phyloP scores from a whole-genome alignment of 2,329 filamentous ascomycete species.

The Lachnellula hyalina region DNA sequence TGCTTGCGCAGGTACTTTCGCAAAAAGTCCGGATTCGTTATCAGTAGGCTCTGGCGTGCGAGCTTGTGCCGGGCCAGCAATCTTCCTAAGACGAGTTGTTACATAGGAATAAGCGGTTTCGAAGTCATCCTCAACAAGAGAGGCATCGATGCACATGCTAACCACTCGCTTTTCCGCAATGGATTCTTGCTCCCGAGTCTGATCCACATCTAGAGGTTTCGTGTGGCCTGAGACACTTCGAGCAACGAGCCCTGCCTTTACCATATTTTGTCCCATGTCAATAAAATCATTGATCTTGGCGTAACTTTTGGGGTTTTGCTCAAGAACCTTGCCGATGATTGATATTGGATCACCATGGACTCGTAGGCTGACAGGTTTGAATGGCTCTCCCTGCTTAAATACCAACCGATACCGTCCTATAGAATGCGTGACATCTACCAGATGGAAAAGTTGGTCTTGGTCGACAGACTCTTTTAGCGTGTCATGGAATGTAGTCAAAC shows the following conservation, averaged over 20 bases:
- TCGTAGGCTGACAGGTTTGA: conserved; percentile 72
- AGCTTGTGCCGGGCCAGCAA: conserved; percentile 27
- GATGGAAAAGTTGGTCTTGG: conserved; percentile 52
- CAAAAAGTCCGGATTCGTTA: conserved; percentile 19
- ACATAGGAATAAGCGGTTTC: conserved; percentile 85
- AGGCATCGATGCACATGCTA: conserved; percentile 75
- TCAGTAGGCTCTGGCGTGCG: conserved; percentile 17
- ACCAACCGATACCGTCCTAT: conserved; percentile 73
- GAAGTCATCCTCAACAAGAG: conserved; percentile 71
- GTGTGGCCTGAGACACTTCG: conserved; percentile 13
- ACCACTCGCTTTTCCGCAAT: conserved; percentile 62
- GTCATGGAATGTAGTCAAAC: conserved; percentile 58
- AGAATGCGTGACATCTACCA: conserved; percentile 68
- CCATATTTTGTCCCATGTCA: conserved; percentile 62
- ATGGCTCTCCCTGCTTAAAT: conserved; percentile 73
- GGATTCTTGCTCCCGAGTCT: conserved; percentile 29
- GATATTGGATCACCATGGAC: conserved; percentile 70
- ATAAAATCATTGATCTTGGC: conserved; percentile 69
- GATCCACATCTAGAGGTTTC: neutral
- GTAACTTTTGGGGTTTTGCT: conserved; percentile 70
- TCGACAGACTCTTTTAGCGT: conserved; percentile 49
- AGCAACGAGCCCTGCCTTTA: conserved; percentile 48
- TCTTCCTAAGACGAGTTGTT: conserved; percentile 57
- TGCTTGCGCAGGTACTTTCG: conserved; percentile 18
- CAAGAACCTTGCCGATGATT: conserved; percentile 66